Conservation (phyloP, 352 stramenopile genomes). For the Globisporangium megalacanthum region DNA sequence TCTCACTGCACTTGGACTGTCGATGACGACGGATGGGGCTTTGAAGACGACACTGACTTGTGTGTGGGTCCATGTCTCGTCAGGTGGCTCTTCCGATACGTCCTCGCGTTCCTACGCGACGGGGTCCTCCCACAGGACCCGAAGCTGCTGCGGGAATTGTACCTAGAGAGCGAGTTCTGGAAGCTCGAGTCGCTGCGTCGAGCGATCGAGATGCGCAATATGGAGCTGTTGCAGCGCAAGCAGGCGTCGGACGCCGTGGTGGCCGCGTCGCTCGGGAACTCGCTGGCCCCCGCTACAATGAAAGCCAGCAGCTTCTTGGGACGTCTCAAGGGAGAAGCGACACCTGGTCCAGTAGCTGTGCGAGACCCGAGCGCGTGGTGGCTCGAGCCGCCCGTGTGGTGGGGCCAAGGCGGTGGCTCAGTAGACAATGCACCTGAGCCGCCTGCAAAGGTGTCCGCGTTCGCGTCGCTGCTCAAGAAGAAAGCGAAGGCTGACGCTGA, state of each 20-base stretch:
- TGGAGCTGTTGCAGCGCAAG: conserved; percentile 48
- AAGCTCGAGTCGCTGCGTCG: conserved; percentile 70
- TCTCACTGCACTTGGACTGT: background rate
- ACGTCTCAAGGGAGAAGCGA: conserved; percentile 9
- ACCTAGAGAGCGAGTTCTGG: conserved; percentile 82
- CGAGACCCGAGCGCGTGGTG: conserved; percentile 43
- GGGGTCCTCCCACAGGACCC: conserved; percentile 58
- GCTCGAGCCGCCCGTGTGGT: conserved; percentile 62
- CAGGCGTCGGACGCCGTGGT: conserved; percentile 16
- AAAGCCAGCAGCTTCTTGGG: conserved; percentile 2
- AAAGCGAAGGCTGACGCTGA: background rate
- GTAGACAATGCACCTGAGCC: conserved; percentile 18
- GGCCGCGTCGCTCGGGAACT: conserved; percentile 8
- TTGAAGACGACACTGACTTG: background rate
- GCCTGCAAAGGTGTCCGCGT: conserved; percentile 13
- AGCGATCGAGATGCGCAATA: conserved; percentile 71
- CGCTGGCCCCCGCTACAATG: background rate
- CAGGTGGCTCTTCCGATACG: conserved; percentile 70
- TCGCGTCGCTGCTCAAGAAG: conserved; percentile 20
- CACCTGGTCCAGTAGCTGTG: background rate
- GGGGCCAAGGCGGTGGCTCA: conserved; percentile 21
- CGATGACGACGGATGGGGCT: background rate
- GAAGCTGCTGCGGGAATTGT: conserved; percentile 60
- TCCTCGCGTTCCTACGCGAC: conserved; percentile 79
- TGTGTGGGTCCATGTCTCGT: background rate